Base-by-base conservation (phyloP, 805 yeast genomes). In the Cyberlindnera mycetangii region DNA sequence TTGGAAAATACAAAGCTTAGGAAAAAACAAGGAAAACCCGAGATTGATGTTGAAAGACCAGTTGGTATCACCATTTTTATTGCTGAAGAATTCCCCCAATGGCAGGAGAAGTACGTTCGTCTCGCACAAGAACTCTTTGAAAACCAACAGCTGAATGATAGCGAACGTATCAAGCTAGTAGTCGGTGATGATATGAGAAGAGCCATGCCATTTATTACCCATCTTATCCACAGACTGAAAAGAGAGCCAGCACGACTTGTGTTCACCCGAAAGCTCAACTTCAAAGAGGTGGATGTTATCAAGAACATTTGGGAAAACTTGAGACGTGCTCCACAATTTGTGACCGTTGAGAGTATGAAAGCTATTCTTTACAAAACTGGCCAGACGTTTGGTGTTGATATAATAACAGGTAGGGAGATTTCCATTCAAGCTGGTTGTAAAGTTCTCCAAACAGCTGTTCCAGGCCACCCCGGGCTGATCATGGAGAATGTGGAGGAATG, bases 161-260 rank as follows among this genome's bases (percentile, higher is more conserved):
- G 74, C 68, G 75, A 74, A 56, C 68, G 68, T 44, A 70, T 85
- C 54, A 83, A 76, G 62, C 75, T 78, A 51, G 76, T 70, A 59
- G 80, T 85, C 48, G 86, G 86, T 52, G 81, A 79, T 63, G 98
- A 93, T 60, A 86, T 90, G 85, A 89, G 89, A 76, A 83, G 93
- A 55, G 97, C 96, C 47, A 93, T 93, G 99, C 98, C 98, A 46
- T 92, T 89, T 66, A 89, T 93, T 48, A 82, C 90, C 50, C 71
- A 79, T 53, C 72, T 93, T 65, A 88, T 92, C 66, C 87, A 83
- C 62, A 81, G 96, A 69, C 74, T 93, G 52, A 69, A 74, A 24
- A 67, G 66, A 36, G 95, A 86, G 60, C 67, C 82, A 24, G 81
- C 96, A 11, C 79, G 76, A 41, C 76, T 78, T 38, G 97, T 93